Base-by-base conservation (phyloP, 2,329 filamentous ascomycete genomes). In the Trichoderma atroviride region DNA sequence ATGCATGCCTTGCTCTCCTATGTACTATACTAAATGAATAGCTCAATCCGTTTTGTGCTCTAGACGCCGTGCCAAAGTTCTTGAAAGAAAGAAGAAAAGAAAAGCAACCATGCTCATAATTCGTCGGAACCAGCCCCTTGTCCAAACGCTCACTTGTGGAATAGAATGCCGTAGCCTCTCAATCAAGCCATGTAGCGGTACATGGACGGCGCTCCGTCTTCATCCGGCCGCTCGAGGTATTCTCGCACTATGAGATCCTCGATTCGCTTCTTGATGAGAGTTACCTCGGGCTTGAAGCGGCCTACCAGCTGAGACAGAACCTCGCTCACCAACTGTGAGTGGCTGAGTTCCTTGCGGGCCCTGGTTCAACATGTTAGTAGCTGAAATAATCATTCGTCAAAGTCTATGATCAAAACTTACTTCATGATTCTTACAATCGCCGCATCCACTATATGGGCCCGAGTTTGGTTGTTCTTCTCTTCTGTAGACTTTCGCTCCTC, bases 361-460 rank as follows among this genome's bases (percentile, higher is more conserved):
- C 91, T 93, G 73, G 16, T 27, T 55, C 40, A 4, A 68, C 40
- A 9, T 40, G 55, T 82, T 78, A 83, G 78, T 71, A 53, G 31
- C 59, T 55, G 24, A 4, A 7, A 6, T 19, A 40, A 40, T 43
- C 37, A 16, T n/a, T 9, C 3, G 10, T 31, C 35, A n/a, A 86
- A 9, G 9, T 2, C 19, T 29, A 24, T 13, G 10, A 31, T 52
- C 33, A n/a, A 24, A 63, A 56, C 89, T 58, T 86, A 94, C 91
- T 95, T 95, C 92, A 94, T 94, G 75, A 94, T 94, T 62, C 92
- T 85, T 70, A 94, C 92, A 73, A 95, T 85, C 5, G 91, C 91
- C 9, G 92, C 91, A 75, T 95, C 92, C 29, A 94, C 88, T 52
- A 91, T 87, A 76, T 91, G 89, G 56, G 86, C 86, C 72, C 92